Conservation (phyloP, 2,329 filamentous ascomycete genomes). For the Ophiognomonia clavigignenti-juglandacearum region DNA sequence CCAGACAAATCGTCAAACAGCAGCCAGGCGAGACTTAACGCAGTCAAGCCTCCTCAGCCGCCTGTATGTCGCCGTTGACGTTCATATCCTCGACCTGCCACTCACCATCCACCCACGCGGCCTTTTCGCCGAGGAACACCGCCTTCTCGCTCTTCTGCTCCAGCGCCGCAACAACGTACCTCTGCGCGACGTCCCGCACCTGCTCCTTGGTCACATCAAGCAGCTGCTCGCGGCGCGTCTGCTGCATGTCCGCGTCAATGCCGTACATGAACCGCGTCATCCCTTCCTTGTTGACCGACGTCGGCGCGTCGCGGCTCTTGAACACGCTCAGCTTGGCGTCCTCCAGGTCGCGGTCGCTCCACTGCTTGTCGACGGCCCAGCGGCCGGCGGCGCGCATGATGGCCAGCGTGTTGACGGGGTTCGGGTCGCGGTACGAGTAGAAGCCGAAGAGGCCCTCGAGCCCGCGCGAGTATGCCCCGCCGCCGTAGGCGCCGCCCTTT, state of each 20-base stretch:
- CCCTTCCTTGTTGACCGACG: conserved; percentile 81
- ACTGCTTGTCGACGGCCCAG: conserved; percentile 77
- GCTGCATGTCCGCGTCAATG: conserved; percentile 83
- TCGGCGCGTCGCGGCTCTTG: conserved; percentile 83
- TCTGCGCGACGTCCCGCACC: conserved; percentile 75
- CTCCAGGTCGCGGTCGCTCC: conserved; percentile 81
- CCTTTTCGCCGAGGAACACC: conserved; percentile 78
- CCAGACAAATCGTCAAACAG: neutral
- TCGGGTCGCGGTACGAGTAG: conserved; percentile 91
- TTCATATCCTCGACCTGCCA: conserved; percentile 80
- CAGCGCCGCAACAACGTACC: conserved; percentile 68
- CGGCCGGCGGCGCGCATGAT: conserved; percentile 79
- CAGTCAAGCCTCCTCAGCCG: conserved; percentile 11
- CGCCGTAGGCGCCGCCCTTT: conserved; percentile 94
- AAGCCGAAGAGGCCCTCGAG: conserved; percentile 87
- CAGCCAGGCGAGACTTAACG: neutral
- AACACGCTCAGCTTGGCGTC: conserved; percentile 96
- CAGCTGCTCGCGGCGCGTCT: conserved; percentile 74
- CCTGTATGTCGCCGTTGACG: conserved; percentile 42
- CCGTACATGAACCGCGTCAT: conserved; percentile 81
- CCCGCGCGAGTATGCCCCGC: conserved; percentile 76
- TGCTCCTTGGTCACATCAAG: conserved; percentile 80
- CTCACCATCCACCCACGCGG: conserved; percentile 66
- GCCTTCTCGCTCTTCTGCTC: conserved; percentile 56
- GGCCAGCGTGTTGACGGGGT: conserved; percentile 79